phyloP scores from a whole-genome alignment of 2,329 filamentous ascomycete species.

The Penicillium sp. region DNA sequence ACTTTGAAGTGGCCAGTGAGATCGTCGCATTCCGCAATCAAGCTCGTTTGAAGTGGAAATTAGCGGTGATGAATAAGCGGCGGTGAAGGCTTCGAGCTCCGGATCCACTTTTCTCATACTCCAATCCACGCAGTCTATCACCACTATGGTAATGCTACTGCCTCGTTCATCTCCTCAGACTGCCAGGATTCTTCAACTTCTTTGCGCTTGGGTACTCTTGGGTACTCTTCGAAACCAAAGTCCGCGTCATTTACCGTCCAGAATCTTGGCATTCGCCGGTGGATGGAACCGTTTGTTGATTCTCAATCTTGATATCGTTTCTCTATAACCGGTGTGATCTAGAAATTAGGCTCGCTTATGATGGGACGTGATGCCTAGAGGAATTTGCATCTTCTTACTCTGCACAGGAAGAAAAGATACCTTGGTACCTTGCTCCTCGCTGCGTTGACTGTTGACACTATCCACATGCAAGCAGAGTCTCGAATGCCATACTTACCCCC shows the following conservation, averaged over 20 bases:
- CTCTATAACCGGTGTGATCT: too few species aligned
- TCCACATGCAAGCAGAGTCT: not conserved
- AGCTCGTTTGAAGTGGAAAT: not conserved
- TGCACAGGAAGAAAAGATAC: not conserved
- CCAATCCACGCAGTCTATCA: not conserved
- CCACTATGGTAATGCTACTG: not conserved
- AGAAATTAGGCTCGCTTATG: too few species aligned
- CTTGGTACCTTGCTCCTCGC: too few species aligned
- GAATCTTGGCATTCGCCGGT: not conserved
- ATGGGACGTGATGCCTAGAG: too few species aligned
- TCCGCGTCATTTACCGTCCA: not conserved
- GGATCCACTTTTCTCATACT: not conserved
- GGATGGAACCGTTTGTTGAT: not conserved
- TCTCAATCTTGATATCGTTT: not conserved
- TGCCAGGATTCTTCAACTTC: not conserved
- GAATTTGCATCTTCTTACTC: too few species aligned
- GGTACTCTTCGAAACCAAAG: not conserved
- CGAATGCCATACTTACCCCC: not conserved
- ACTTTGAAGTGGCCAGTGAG: not conserved
- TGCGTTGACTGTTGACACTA: not conserved
- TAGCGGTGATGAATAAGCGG: slow-evolving; percentile 3
- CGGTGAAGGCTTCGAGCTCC: not conserved
- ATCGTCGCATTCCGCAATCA: not conserved
- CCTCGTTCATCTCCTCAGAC: not conserved
- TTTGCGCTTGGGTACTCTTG: not conserved